A percentile compares a stretch with the other conserved stretches of the same genome.
Evolutionary conservation across 495 filamentous ascomycete species (phyloP).

Genomic region (Bacidia rubella): DNA sequence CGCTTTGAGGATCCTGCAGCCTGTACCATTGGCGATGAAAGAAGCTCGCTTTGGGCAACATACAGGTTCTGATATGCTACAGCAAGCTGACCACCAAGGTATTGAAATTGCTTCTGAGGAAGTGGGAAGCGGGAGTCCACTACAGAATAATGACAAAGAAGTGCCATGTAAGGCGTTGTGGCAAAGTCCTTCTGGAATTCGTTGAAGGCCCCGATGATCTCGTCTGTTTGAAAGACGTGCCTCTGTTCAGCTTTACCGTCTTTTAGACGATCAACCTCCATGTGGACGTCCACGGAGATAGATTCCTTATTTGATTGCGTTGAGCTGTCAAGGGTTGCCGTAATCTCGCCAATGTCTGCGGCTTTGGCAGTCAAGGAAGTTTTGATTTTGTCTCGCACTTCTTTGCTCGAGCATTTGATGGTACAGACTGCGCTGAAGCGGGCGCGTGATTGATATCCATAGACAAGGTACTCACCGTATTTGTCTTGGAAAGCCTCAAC

Average conservation of each 20-base stretch:
- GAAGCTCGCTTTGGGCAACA: background rate
- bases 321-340: background rate
- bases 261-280: background rate
- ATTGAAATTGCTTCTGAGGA: background rate
- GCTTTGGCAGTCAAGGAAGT: background rate
- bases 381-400: background rate
- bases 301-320: background rate
- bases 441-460: background rate
- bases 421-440: background rate
- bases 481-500: background rate
- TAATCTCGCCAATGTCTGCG: background rate
- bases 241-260: background rate
- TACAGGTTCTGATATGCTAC: background rate
- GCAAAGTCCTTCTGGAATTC: background rate
- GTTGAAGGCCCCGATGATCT: background rate
- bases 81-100: background rate
- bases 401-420: background rate
- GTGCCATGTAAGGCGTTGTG: background rate
- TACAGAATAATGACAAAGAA: background rate
- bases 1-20: background rate
- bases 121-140: background rate
- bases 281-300: background rate
- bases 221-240: background rate
- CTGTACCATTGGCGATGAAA: background rate
- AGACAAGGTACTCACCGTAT: background rate